Evolutionary conservation across 2,329 filamentous ascomycete species (phyloP), one percentile per base, ranked within the genome.

Genomic region (Tricladium varicosporioides): DNA sequence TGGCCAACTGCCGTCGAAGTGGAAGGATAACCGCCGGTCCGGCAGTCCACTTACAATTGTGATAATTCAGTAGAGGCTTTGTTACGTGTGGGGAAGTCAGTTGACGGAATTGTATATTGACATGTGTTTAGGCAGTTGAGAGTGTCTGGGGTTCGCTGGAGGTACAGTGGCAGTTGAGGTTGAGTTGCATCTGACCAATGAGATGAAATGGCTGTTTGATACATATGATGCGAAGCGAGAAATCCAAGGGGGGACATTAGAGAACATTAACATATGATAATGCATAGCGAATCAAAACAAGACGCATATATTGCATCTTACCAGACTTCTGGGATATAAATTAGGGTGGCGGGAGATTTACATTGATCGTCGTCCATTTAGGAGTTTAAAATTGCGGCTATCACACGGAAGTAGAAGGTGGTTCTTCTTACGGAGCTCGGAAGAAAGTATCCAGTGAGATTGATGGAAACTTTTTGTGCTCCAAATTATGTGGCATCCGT

Each of bases 91-190:
- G 18, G 50, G 16, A 22, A 47, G 18, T 53, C 22, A 53, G 22
- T 53, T 53, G 43, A 45, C 32, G 22, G 43, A 27, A 16, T 31
- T 33, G 16, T 33, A 47, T 22, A 53, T 18, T 27, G 40, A 5
- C 22, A 40, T 40, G 44, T 16, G 36, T 56, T 56, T 56, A 56
- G 53, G 53, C 53, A 56, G 18, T 51, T 45, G 48, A 42, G 15
- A 15, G 14, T 27, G 15, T 40, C 16, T 51, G 16, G 40, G 33
- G 46, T 16, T 22, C 15, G 53, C 19, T 46, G 27, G 45, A 22
- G 16, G 18, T 9, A 13, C 36, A 45, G 48, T 56, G 47, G 9
- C 47, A 56, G 8, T 47, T 51, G 42, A 33, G 46, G 48, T 40
- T n/a, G 16, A 11, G 33, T 11, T 9, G 5, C 22, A 19, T 44